Evolutionary conservation across 768 basidiomycete genomes (phyloP).

Genomic region (Sarcodon aspratus): DNA sequence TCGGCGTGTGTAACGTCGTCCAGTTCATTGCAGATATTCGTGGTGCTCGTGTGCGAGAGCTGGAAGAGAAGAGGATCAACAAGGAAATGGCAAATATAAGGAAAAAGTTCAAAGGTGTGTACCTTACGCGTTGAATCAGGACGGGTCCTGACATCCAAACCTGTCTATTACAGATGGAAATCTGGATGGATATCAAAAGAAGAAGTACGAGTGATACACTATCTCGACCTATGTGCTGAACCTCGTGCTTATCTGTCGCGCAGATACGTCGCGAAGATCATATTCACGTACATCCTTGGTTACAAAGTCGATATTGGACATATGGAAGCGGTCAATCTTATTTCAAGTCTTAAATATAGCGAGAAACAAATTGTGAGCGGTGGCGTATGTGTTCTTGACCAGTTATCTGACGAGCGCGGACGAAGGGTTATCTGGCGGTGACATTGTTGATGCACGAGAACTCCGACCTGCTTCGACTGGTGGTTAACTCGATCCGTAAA

Average conservation of each 20-base stretch:
- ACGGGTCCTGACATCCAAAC: neutral
- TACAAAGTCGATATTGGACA: slow-evolving; percentile 99
- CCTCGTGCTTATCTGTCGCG: neutral
- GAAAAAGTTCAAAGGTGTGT: slow-evolving; percentile 92
- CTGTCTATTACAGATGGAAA: slow-evolving; percentile 50
- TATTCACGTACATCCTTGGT: slow-evolving; percentile 97
- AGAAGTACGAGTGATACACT: slow-evolving; percentile 47
- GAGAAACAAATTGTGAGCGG: slow-evolving; percentile 94
- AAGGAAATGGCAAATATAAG: slow-evolving; percentile 99
- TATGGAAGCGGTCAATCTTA: slow-evolving; percentile 98
- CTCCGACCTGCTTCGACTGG: slow-evolving; percentile 89
- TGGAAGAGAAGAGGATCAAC: slow-evolving; percentile 98
- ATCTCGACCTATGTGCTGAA: neutral
- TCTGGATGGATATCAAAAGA: slow-evolving; percentile 84
- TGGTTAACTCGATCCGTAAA: slow-evolving; percentile 97
- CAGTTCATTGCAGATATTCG: slow-evolving; percentile 99
- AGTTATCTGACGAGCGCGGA: neutral
- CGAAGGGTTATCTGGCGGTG: slow-evolving; percentile 91
- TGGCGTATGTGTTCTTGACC: neutral
- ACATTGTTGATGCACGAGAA: slow-evolving; percentile 98
- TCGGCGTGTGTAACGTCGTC: neutral
- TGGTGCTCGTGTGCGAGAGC: slow-evolving; percentile 88
- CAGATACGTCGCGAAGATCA: slow-evolving; percentile 97
- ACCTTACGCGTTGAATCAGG: neutral
- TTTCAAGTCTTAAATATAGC: slow-evolving; percentile 89